phyloP scores from a whole-genome alignment of 2,329 filamentous ascomycete species.

The Exophiala sp. region DNA sequence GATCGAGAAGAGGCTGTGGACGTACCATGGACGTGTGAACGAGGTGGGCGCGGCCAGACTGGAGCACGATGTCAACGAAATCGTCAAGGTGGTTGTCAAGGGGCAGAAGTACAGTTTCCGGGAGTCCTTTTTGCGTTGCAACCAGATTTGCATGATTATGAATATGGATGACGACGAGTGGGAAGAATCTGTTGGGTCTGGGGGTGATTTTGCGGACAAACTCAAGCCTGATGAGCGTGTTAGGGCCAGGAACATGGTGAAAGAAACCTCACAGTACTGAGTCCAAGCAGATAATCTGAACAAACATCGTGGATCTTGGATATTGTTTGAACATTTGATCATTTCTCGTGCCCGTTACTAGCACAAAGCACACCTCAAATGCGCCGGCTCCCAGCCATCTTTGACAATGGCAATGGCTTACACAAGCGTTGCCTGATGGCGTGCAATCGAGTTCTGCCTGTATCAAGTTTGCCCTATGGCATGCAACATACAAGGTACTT shows the following conservation, averaged over 20 bases:
- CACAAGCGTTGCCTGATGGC: not conserved
- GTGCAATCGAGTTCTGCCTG: not conserved
- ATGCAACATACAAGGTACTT: not conserved
- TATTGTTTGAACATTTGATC: constrained; percentile 16
- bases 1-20: constrained; percentile 84
- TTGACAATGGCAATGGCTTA: constrained; percentile 18
- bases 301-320: not conserved
- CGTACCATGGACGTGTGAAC: constrained; percentile 73
- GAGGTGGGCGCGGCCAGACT: constrained; percentile 77
- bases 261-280: constrained; percentile 1
- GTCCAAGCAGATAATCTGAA: not conserved
- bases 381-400: constrained; percentile 20
- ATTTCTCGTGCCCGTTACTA: constrained; percentile 18
- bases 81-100: constrained; percentile 54
- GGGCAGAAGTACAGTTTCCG: constrained; percentile 72
- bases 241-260: constrained; percentile 67
- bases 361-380: constrained; percentile 17
- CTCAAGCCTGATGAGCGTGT: constrained; percentile 70
- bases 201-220: constrained; percentile 57
- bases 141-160: constrained; percentile 79
- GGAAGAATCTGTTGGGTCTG: constrained; percentile 62
- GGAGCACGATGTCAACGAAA: constrained; percentile 76
- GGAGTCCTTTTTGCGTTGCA: constrained; percentile 71
- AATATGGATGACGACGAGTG: constrained; percentile 97
- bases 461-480: not conserved